phyloP scores from a whole-genome alignment of 2,329 filamentous ascomycete species.

The Xylaria sp. region DNA sequence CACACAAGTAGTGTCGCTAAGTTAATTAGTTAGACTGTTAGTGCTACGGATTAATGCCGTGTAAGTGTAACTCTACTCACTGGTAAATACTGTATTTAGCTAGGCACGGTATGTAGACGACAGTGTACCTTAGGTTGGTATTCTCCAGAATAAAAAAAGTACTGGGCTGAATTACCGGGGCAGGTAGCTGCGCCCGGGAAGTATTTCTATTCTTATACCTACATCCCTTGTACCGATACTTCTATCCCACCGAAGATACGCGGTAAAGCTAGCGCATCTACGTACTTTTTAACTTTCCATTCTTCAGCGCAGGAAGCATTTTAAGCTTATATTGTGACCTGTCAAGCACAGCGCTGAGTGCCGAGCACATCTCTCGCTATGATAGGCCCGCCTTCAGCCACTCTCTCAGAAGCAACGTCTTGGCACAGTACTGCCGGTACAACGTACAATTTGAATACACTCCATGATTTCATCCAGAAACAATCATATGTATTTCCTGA shows the following conservation, averaged over 20 bases:
- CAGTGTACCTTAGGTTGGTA: too few species aligned
- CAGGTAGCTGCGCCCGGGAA: constrained; percentile 24
- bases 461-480: neutral
- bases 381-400: constrained; percentile 4
- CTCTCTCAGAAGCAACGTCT: neutral
- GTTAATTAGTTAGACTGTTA: too few species aligned
- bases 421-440: neutral
- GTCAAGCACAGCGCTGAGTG: constrained; percentile 7
- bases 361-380: constrained; percentile 23
- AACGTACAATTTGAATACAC: neutral
- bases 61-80: too few species aligned
- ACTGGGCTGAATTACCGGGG: constrained; percentile 32
- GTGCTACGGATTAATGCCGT: too few species aligned
- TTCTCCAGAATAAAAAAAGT: neutral
- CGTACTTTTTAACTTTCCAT: constrained; percentile 13
- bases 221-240: constrained; percentile 26
- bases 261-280: constrained; percentile 10
- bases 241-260: neutral
- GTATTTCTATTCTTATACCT: constrained; percentile 36
- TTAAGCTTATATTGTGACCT: constrained; percentile 36
- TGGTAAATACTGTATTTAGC: too few species aligned
- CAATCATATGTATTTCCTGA: too few species aligned
- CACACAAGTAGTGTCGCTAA: too few species aligned
- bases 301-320: constrained; percentile 16
- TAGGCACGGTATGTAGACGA: too few species aligned